A percentile compares a stretch with the other conserved stretches of the same genome.
Conservation (phyloP, 306 rosid species). For the Pyrus betulifolia region DNA sequence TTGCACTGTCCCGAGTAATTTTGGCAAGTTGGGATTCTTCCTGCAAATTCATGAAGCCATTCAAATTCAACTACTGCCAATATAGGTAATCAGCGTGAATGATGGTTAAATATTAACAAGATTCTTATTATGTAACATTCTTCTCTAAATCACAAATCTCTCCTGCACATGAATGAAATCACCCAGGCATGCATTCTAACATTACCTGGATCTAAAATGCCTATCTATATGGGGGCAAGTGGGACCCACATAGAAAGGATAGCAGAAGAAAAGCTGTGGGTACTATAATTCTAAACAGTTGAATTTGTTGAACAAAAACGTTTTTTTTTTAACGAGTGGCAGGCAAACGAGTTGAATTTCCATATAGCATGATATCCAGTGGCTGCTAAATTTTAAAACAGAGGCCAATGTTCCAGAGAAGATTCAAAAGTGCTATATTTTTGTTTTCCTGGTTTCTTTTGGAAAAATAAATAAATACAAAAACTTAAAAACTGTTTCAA, state of each 20-base stretch:
- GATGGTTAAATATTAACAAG: not conserved
- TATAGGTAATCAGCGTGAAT: not conserved
- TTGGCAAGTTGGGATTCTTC: conserved; percentile 88
- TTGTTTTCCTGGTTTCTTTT: not conserved
- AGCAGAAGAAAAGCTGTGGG: not conserved
- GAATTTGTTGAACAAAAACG: not conserved
- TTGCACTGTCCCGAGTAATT: conserved; percentile 88
- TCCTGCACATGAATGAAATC: not conserved
- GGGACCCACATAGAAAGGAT: not conserved
- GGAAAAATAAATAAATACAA: too few species aligned
- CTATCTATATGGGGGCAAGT: not conserved
- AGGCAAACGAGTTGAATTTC: not conserved
- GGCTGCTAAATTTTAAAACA: not conserved
- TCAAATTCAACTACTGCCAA: not conserved
- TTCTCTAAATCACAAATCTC: not conserved
- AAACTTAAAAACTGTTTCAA: not conserved
- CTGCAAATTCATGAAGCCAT: conserved; percentile 42
- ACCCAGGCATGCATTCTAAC: not conserved
- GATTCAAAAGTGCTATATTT: too few species aligned
- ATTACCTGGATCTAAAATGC: not conserved
- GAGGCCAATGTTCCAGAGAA: not conserved
- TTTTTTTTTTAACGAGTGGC: not conserved
- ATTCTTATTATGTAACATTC: not conserved
- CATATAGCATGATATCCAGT: not conserved
- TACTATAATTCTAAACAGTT: not conserved